These are phyloP conservation scores for Polyplosphaeria fusca DNA, from an alignment of 495 filamentous ascomycete species.

Conservation along the genomic window DNA sequence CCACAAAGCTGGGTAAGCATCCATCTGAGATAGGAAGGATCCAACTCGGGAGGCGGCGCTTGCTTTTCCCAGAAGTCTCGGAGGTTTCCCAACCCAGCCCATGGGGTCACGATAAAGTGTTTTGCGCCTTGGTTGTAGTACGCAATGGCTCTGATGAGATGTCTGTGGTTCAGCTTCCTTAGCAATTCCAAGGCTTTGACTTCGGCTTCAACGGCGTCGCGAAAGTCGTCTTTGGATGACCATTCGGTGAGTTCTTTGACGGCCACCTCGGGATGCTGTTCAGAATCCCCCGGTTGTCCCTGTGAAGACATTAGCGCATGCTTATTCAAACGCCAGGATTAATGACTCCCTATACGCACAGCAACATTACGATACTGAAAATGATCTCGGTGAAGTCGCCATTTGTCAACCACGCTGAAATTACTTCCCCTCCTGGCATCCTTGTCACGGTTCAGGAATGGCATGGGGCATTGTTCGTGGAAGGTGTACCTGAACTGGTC, in stretches of 20 bases:
- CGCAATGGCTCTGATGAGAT: slow-evolving; percentile 9
- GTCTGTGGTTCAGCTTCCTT: not conserved
- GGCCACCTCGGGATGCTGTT: slow-evolving; percentile 5
- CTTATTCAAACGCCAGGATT: too few relatives aligned
- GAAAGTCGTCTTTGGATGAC: not conserved
- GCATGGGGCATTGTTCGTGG: not conserved
- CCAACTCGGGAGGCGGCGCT: not conserved
- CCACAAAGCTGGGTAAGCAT: slow-evolving; percentile 8
- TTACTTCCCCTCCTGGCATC: not conserved
- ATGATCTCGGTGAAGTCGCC: slow-evolving; percentile 11
- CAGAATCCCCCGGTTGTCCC: not conserved
- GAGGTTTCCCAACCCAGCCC: slow-evolving; percentile 9
- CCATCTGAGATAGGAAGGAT: not conserved
- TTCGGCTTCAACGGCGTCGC: not conserved
- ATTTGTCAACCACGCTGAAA: slow-evolving; percentile 7
- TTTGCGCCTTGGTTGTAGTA: not conserved
- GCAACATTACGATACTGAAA: too few relatives aligned
- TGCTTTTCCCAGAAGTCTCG: not conserved
- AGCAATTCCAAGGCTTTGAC: not conserved
- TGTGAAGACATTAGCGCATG: too few relatives aligned
- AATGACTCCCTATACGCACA: too few relatives aligned
- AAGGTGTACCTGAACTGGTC: slow-evolving; percentile 2
- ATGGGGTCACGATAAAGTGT: slow-evolving; percentile 9
- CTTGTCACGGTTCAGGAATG: not conserved
- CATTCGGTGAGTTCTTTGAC: not conserved